A percentile compares a stretch with the other conserved stretches of the same genome.
These are phyloP conservation scores for Eragrostis tef DNA, from an alignment of 202 grass and related monocot genomes.

Conservation along the genomic window DNA sequence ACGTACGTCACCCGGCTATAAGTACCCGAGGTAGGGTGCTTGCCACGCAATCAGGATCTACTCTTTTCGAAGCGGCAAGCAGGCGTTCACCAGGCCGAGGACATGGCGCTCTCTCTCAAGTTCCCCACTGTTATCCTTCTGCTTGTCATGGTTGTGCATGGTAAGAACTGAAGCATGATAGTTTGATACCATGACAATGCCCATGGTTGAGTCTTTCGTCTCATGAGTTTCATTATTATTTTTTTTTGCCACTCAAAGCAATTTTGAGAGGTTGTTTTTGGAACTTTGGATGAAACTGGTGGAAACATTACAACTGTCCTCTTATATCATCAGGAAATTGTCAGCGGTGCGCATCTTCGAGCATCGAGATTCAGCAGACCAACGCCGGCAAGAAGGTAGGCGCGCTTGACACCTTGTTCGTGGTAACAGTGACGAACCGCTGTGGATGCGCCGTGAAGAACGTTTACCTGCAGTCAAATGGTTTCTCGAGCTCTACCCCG, in stretches of 20 bases:
- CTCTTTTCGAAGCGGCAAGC: neutral
- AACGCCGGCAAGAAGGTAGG: slow-evolving; percentile 41
- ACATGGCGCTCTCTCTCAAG: neutral
- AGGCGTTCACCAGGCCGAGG: neutral
- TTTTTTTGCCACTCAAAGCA: neutral
- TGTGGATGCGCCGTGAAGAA: slow-evolving; percentile 47
- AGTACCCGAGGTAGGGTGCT: neutral
- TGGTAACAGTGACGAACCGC: slow-evolving; percentile 54
- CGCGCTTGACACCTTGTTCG: slow-evolving; percentile 42
- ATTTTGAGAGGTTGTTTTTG: neutral
- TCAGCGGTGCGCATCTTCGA: slow-evolving; percentile 33
- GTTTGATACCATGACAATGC: too few species aligned
- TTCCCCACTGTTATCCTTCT: neutral
- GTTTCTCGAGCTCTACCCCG: slow-evolving; percentile 45
- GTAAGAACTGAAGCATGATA: neutral
- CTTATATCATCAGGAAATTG: neutral
- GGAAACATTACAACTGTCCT: neutral
- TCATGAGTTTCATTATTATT: too few species aligned
- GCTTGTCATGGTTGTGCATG: neutral
- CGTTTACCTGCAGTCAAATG: slow-evolving; percentile 39
- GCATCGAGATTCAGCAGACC: slow-evolving; percentile 43
- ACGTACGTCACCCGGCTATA: neutral
- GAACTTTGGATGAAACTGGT: neutral
- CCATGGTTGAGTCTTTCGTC: neutral
- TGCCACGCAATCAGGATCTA: neutral